A percentile compares a stretch with the other conserved stretches of the same genome.
phyloP scores from a whole-genome alignment of 2,329 filamentous ascomycete genomes.

The Cladophialophora yegresii region DNA sequence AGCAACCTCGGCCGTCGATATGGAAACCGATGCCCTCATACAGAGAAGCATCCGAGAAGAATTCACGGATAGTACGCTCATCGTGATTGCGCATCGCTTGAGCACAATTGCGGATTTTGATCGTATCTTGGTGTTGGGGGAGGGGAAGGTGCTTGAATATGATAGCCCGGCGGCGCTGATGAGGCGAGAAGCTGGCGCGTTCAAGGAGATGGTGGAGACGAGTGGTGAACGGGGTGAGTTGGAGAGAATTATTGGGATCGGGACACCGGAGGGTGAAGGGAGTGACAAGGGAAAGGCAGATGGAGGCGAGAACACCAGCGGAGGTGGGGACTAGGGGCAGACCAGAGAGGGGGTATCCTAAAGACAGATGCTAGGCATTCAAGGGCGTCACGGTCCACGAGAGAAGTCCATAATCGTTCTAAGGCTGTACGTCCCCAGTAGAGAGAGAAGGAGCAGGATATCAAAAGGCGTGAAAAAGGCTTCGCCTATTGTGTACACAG shows the following conservation, averaged over 20 bases:
- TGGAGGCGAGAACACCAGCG: neutral
- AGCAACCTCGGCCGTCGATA: slow-evolving; percentile 76
- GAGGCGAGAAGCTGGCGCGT: slow-evolving; percentile 54
- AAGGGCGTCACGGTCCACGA: neutral
- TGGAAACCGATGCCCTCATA: slow-evolving; percentile 72
- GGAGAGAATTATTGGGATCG: slow-evolving; percentile 35
- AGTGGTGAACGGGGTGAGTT: slow-evolving; percentile 43
- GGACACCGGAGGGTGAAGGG: neutral
- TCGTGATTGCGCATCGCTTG: slow-evolving; percentile 75
- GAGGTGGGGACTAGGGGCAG: neutral
- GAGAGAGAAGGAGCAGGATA: neutral
- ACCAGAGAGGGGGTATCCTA: neutral
- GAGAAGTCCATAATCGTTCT: neutral
- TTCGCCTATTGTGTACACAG: too few relatives aligned
- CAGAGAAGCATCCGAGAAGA: slow-evolving; percentile 72
- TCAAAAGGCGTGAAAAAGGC: neutral
- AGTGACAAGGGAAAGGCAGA: neutral
- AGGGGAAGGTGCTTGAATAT: slow-evolving; percentile 68
- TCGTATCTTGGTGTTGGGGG: slow-evolving; percentile 69
- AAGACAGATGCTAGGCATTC: neutral
- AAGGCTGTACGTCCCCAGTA: neutral
- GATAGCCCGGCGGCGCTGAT: slow-evolving; percentile 66
- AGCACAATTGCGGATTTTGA: slow-evolving; percentile 78
- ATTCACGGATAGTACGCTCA: slow-evolving; percentile 66
- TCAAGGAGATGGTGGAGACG: slow-evolving; percentile 57